These are phyloP conservation scores for Acanthamoeba healyi DNA, from an alignment of 208 protist species.

Conservation along the genomic window DNA sequence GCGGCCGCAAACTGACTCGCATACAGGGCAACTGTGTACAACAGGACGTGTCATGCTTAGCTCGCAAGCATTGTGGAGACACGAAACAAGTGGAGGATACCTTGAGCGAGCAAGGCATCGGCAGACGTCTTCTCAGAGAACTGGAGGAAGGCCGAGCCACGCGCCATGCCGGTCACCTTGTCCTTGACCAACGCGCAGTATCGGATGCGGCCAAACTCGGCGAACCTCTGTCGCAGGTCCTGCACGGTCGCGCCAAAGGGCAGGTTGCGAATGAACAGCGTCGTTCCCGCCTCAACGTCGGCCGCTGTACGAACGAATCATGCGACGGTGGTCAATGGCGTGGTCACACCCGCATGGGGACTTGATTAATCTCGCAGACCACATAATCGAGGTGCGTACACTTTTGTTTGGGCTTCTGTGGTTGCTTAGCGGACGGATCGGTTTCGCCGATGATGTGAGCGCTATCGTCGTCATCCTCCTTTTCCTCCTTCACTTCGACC, in stretches of 20 bases:
- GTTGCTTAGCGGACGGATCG: not conserved
- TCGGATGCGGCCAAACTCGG: conserved; percentile 6
- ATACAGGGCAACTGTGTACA: not conserved
- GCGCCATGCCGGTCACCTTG: conserved; percentile 10
- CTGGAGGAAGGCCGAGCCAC: conserved; percentile 54
- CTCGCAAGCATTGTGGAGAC: not conserved
- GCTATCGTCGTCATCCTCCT: conserved; percentile 1
- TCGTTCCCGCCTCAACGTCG: not conserved
- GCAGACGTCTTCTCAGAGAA: conserved; percentile 3
- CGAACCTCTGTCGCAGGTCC: conserved; percentile 3
- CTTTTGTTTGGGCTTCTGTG: not conserved
- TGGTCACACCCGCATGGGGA: too few species aligned
- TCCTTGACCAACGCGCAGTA: conserved; percentile 32
- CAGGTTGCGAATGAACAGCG: conserved; percentile 56
- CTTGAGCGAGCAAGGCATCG: not conserved
- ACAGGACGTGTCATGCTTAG: not conserved
- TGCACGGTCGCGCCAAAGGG: conserved; percentile 11
- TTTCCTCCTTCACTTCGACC: not conserved
- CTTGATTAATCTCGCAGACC: not conserved
- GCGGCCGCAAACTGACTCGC: conserved; percentile 6
- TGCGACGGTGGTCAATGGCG: too few species aligned
- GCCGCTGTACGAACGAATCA: not conserved
- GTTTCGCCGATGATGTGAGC: not conserved
- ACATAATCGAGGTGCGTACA: not conserved
- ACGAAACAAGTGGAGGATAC: not conserved